Evolutionary conservation across 148 eudicot genomes (phyloP).

Genomic region (Mesembryanthemum crystallinum): DNA sequence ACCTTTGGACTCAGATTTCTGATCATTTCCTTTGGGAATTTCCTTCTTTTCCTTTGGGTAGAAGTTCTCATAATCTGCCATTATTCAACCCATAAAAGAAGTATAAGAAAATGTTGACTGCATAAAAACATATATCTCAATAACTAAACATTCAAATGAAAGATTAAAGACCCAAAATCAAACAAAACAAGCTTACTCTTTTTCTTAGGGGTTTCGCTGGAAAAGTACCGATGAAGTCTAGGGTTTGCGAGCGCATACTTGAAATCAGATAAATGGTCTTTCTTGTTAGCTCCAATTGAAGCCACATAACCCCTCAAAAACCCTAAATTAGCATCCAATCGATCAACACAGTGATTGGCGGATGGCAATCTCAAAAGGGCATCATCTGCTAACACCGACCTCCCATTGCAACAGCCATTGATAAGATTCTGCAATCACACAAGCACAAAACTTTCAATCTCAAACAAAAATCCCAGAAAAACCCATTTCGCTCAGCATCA

Average conservation of each 20-base stretch:
- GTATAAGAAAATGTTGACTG: too few species aligned
- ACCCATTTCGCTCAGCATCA: not conserved
- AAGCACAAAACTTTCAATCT: not conserved
- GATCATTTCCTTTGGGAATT: conserved; percentile 62
- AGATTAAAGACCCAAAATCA: not conserved
- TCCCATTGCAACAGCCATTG: conserved; percentile 41
- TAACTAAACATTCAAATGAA: not conserved
- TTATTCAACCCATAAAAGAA: not conserved
- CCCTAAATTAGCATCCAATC: conserved; percentile 48
- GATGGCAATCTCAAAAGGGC: conserved; percentile 22
- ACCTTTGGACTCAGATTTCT: conserved; percentile 79
- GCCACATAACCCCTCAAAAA: conserved; percentile 63
- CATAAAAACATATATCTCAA: not conserved
- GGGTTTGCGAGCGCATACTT: conserved; percentile 47
- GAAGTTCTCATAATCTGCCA: conserved; percentile 74
- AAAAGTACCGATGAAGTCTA: conserved; percentile 53
- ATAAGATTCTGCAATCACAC: conserved; percentile 49
- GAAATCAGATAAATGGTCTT: conserved; percentile 43
- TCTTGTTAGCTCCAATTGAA: conserved; percentile 41
- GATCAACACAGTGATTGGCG: conserved; percentile 21
- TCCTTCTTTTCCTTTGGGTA: conserved; percentile 84
- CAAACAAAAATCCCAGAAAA: conserved; percentile 5
- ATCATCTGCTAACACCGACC: conserved; percentile 33
- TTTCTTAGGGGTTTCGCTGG: conserved; percentile 72
- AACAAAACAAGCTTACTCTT: conserved; percentile 47